Conservation (phyloP, 768 basidiomycete genomes). For the Leucogyrophana mollusca region DNA sequence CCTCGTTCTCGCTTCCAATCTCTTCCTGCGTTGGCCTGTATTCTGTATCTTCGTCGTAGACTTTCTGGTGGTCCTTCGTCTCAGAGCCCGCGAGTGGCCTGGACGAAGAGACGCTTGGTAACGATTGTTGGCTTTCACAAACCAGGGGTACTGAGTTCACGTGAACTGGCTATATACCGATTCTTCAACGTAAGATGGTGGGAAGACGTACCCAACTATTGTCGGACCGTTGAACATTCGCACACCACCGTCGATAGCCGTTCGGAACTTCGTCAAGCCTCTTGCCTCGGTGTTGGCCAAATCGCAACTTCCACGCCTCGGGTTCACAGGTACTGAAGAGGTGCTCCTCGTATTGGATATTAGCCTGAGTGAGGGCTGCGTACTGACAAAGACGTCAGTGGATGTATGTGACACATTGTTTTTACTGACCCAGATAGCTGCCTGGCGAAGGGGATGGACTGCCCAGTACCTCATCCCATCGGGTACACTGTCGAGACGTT, state of each 20-base stretch:
- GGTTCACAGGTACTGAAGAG: conserved; percentile 6
- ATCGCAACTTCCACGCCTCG: conserved; percentile 10
- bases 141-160: conserved; percentile 9
- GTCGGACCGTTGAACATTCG: conserved; percentile 1
- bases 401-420: too few species aligned
- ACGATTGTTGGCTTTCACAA: conserved; percentile 13
- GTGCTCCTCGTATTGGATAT: conserved; percentile 15
- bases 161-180: too few species aligned
- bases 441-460: neutral
- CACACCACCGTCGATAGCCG: conserved; percentile 11
- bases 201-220: conserved; percentile 10
- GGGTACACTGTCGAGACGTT: neutral
- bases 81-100: conserved; percentile 21
- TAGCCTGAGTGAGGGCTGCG: neutral
- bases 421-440: conserved; percentile 12
- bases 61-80: conserved; percentile 1
- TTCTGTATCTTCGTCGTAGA: neutral
- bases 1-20: too few species aligned
- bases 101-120: conserved; percentile 12
- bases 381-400: conserved; percentile 13
- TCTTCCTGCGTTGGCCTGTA: neutral
- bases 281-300: neutral
- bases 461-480: conserved; percentile 8
- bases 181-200: too few species aligned
- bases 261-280: conserved; percentile 14